Evolutionary conservation across 2,329 filamentous ascomycete species (phyloP), one percentile per base, ranked within the genome.

Genomic region (Magnaporthiopsis rhizophila): DNA sequence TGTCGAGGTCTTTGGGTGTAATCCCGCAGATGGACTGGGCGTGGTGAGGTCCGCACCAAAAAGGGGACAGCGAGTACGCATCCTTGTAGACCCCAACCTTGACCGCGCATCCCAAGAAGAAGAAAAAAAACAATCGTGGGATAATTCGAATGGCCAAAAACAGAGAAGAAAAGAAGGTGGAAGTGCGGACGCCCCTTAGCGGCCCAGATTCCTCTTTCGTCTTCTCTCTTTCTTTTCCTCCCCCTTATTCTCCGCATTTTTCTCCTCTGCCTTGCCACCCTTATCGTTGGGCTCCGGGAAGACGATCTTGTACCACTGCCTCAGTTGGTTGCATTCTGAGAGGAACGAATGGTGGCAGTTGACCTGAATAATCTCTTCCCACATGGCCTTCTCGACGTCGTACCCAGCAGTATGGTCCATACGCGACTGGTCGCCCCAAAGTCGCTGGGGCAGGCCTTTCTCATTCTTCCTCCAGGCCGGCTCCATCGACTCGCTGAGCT

Each of bases 331-430:
- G 9, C 45, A 53, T 7, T 53, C 45, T n/a, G 45, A n/a, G 7
- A 67, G 61, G 28, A 71, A 68, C 9, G 66, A 69, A 59, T 67
- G 64, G 12, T 69, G 64, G 59, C 73, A 76, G 64, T 71, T 72
- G 8, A 71, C 69, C 53, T 67, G 64, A 21, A 73, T 69, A n/a
- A 74, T 68, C 57, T 72, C 70, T 62, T 71, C 66, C 69, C 74
- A 75, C 69, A 76, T 66, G 34, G 67, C 65, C 65, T 70, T 70
- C 69, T 77, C 75, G 24, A 75, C 69, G 58, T 77, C 74, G 59
- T 70, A 73, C 8, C 73, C 74, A 21, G 70, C 69, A 6, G 62
- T 50, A 36, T 68, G 66, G 13, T 67, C 62, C 9, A 75, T 66
- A 61, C 65, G 69, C 11, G 65, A 63, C 32, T 71, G 69, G 9